A percentile compares a stretch with the other conserved stretches of the same genome.
phyloP scores from a whole-genome alignment of 1,284 basidiomycete species.

The Agaricales sp. region DNA sequence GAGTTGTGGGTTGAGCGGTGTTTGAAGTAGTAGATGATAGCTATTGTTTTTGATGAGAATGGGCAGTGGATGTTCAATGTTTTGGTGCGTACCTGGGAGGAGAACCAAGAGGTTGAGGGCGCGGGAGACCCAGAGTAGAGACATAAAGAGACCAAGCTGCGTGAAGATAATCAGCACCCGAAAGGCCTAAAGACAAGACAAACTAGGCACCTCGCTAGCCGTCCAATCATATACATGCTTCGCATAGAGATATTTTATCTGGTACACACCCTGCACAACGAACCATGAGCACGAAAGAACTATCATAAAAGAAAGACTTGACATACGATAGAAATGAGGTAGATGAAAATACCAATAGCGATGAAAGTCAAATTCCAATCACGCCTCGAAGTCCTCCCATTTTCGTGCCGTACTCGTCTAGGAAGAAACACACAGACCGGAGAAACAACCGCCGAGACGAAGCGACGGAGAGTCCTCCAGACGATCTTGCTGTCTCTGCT shows the following conservation, averaged over 20 bases:
- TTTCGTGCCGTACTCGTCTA: conserved; percentile 22
- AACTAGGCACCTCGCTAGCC: too few species aligned
- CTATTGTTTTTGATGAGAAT: conserved; percentile 25
- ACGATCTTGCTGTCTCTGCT: too few species aligned
- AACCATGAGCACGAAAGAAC: too few species aligned
- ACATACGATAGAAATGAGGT: conserved; percentile 36
- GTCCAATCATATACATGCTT: conserved; percentile 46
- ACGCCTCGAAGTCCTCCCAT: conserved; percentile 22
- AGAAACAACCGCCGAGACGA: too few species aligned
- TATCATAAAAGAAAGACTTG: too few species aligned
- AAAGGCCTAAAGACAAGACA: too few species aligned
- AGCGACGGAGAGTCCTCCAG: too few species aligned
- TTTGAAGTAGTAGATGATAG: not conserved
- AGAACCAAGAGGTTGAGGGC: conserved; percentile 42
- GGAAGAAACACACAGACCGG: conserved; percentile 51
- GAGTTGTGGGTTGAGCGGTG: not conserved
- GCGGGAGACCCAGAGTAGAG: conserved; percentile 37
- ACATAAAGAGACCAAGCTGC: conserved; percentile 56
- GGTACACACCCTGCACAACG: conserved; percentile 35
- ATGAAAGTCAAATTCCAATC: conserved; percentile 53
- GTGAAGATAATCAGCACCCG: too few species aligned
- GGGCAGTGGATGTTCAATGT: too few species aligned
- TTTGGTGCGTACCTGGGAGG: conserved; percentile 48
- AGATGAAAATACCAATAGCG: conserved; percentile 33
- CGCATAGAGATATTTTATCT: conserved; percentile 54